Evolutionary conservation across 352 stramenopile genomes (phyloP), one percentile per base, ranked within the genome.

Genomic region (Phytophthora foliorum): DNA sequence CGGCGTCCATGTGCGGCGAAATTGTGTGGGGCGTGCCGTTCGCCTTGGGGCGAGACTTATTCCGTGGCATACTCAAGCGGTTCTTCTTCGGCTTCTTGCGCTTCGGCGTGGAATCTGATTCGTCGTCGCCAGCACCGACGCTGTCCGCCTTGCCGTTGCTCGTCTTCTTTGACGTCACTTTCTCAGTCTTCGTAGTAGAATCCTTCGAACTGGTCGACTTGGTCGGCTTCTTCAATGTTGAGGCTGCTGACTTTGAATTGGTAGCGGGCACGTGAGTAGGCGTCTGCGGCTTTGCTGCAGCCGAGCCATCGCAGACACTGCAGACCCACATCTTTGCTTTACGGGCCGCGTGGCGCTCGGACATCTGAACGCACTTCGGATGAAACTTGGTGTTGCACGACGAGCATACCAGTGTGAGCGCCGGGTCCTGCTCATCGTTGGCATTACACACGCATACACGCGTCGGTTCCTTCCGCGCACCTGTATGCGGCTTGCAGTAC

Each of bases 361-460:
- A 92, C 74, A 95, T 91, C 51, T 93, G 89, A 14, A 94, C 77
- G 62, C 88, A 96, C 64, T 90, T 92, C 0, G 88, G 76, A 36
- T 96, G 88, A 67, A 90, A 96, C 27, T 81, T 83, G 6, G 78
- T 80, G n/a, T 48, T 70, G 65, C 88, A 96, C 2, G 79, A 83
- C 2, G 68, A 78, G 31, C 88, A 96, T 9, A 83, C 67, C 9
- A 96, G 66, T n/a, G 74, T 75, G 4, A 93, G 73, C 22, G 57
- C 63, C n/a, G 48, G 22, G 42, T 94, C 86, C 8, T 80, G 65
- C 6, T 75, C 63, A 27, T 25, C 21, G 19, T 80, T 68, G 8
- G 77, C 64, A 25, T 86, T 61, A 17, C 73, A 78, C 3, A 74
- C 72, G 55, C 88, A 95, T 3, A 86, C 56, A 31, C 85, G 69